Percentiles rank a stretch among this genome's conserved stretches.
phyloP scores from a whole-genome alignment of 768 basidiomycete genomes.

The Mycena latifolia region DNA sequence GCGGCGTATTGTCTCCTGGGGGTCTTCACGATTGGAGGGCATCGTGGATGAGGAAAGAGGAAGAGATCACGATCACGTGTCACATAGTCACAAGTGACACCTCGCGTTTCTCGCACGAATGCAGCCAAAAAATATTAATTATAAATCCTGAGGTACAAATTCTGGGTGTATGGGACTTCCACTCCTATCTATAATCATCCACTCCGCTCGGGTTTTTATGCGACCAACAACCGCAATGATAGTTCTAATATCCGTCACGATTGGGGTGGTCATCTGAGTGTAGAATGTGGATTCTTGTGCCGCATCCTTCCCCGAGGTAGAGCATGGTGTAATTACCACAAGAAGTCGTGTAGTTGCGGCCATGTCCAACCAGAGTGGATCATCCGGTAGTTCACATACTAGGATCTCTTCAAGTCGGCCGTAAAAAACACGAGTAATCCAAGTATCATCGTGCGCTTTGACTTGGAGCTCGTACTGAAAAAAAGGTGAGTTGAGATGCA shows the following conservation, averaged over 20 bases:
- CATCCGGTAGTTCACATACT: constrained; percentile 23
- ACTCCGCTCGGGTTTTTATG: constrained; percentile 19
- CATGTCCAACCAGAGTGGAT: neutral
- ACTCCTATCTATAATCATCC: constrained; percentile 28
- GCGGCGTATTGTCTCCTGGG: neutral
- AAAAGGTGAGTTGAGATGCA: too few species aligned
- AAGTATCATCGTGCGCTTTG: neutral
- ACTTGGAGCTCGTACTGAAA: neutral
- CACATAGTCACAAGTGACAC: neutral
- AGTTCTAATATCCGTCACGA: constrained; percentile 31
- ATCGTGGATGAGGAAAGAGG: neutral
- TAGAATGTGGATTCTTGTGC: constrained; percentile 9
- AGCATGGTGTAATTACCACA: constrained; percentile 31
- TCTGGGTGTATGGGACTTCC: constrained; percentile 3
- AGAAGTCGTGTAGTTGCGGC: constrained; percentile 6
- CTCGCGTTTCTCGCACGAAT: neutral
- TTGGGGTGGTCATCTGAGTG: neutral
- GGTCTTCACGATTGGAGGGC: neutral
- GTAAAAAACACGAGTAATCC: constrained; percentile 20
- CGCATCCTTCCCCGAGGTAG: constrained; percentile 35
- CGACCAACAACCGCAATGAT: constrained; percentile 33
- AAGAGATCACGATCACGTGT: neutral
- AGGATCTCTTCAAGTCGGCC: constrained; percentile 34
- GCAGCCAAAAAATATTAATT: neutral
- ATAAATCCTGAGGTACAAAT: constrained; percentile 20